These are phyloP conservation scores for Aristolochia fimbriata DNA, from an alignment of 164 flowering plant genomes.

Conservation along the genomic window DNA sequence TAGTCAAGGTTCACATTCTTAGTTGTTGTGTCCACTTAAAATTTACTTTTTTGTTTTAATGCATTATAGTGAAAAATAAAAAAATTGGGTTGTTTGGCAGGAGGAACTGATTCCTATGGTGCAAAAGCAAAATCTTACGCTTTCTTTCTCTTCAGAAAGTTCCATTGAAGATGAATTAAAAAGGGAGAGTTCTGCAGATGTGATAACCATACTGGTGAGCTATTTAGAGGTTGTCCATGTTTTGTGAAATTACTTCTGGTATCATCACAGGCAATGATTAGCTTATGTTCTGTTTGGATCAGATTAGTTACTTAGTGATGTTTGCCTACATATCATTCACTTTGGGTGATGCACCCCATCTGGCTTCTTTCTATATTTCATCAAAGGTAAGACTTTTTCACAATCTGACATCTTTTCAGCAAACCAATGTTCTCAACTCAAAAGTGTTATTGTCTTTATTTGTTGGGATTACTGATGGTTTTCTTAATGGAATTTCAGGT, in stretches of 20 bases:
- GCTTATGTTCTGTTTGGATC: slow-evolving; percentile 18
- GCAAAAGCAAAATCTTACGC: slow-evolving; percentile 64
- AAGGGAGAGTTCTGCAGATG: slow-evolving; percentile 98
- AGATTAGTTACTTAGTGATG: slow-evolving; percentile 99
- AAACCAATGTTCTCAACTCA: too few species aligned
- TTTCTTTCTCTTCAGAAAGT: slow-evolving; percentile 95
- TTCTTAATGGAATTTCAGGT: slow-evolving; percentile 38
- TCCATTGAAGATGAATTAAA: slow-evolving; percentile 91
- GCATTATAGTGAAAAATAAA: too few species aligned
- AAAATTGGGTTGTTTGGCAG: slow-evolving; percentile 26
- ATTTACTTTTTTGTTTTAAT: not conserved
- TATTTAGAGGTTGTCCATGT: not conserved
- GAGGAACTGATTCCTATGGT: slow-evolving; percentile 74
- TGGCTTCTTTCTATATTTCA: slow-evolving; percentile 62
- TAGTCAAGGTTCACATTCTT: slow-evolving; percentile 42
- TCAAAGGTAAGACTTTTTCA: slow-evolving; percentile 64
- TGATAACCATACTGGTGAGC: slow-evolving; percentile 74
- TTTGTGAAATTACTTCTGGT: not conserved
- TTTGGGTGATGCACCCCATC: slow-evolving; percentile 66
- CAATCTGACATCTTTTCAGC: not conserved
- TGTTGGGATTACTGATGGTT: not conserved
- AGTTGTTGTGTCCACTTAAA: not conserved
- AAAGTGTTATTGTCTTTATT: not conserved
- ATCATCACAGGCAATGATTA: slow-evolving; percentile 1
- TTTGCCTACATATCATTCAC: slow-evolving; percentile 93